phyloP scores from a whole-genome alignment of 345 rosid genomes.

The Citrus inodora region DNA sequence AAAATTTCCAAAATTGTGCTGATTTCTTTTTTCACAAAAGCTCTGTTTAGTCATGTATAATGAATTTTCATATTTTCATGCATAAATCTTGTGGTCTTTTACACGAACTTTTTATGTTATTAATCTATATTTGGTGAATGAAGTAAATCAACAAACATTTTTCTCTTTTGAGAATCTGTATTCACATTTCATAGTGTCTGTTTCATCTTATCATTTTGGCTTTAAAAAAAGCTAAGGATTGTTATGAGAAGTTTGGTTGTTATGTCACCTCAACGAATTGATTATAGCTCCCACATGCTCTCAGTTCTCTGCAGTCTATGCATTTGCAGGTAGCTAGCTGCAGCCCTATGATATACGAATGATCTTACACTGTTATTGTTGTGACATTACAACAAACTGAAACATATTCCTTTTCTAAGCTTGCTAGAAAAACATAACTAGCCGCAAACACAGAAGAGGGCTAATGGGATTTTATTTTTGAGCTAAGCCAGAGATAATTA shows the following conservation, averaged over 20 bases:
- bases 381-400: neutral
- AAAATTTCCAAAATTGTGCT: too few relatives aligned
- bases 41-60: too few relatives aligned
- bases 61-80: too few relatives aligned
- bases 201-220: neutral
- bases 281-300: conserved; percentile 12
- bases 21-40: too few relatives aligned
- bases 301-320: neutral
- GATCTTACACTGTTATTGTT: neutral
- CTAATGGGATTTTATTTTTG: neutral
- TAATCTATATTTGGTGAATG: too few relatives aligned
- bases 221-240: conserved; percentile 1
- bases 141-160: too few relatives aligned
- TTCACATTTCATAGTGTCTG: too few relatives aligned
- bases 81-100: too few relatives aligned
- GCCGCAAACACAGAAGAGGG: neutral
- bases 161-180: too few relatives aligned
- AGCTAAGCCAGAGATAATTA: neutral
- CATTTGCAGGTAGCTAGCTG: neutral
- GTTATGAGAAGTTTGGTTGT: neutral
- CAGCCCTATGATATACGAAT: neutral
- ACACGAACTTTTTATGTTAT: too few relatives aligned
- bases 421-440: neutral
- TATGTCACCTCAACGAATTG: conserved; percentile 1
- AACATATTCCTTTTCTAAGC: too few relatives aligned